Conservation (phyloP, 176 grass and related monocot genomes). For the Pharus latifolius region DNA sequence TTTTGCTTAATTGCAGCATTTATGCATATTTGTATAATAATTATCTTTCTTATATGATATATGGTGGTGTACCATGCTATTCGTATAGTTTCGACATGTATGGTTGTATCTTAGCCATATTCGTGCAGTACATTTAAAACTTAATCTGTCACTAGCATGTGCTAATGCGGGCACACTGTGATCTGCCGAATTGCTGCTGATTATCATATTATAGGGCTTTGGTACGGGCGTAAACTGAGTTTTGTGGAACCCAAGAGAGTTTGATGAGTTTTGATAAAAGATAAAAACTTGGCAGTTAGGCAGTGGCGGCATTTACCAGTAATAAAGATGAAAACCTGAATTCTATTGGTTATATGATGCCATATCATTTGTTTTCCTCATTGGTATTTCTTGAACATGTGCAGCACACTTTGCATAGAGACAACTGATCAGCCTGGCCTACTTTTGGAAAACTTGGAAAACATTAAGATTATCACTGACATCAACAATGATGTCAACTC, state of each 20-base stretch:
- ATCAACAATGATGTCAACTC: constrained; percentile 85
- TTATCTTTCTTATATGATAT: constrained; percentile 2
- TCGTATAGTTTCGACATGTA: not conserved
- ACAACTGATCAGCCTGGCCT: constrained; percentile 91
- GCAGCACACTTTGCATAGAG: constrained; percentile 87
- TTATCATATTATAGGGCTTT: too few relatives aligned
- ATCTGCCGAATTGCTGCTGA: not conserved
- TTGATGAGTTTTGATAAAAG: too few relatives aligned
- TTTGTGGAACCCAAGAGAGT: too few relatives aligned
- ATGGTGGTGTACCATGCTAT: not conserved
- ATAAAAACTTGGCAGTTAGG: not conserved
- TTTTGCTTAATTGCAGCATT: not conserved
- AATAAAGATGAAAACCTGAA: not conserved
- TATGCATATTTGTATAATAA: not conserved
- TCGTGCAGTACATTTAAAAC: not conserved
- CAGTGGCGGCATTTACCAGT: too few relatives aligned
- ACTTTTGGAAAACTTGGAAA: constrained; percentile 66
- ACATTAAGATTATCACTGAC: constrained; percentile 67
- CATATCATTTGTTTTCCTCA: constrained; percentile 12
- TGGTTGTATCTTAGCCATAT: not conserved
- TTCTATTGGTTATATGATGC: not conserved
- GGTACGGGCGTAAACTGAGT: too few relatives aligned
- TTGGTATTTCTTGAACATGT: constrained; percentile 3
- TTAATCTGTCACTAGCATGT: not conserved
- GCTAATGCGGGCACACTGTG: not conserved